Evolutionary conservation across 371 early-diverging fungal species (phyloP), one percentile per base, ranked within the genome.

Genomic region (Lichtheimia corymbifera): DNA sequence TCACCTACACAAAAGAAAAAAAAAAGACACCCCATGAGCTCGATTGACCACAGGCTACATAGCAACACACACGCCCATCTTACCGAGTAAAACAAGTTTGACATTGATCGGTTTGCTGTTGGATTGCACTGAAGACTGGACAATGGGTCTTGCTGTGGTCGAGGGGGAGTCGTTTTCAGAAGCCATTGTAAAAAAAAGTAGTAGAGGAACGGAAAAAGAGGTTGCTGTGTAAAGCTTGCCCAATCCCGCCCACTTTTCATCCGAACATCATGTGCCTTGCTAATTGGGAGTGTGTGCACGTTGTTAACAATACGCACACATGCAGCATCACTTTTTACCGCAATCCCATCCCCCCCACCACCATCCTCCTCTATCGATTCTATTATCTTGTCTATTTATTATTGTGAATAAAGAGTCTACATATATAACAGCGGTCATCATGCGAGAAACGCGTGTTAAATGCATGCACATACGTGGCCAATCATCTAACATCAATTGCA

Each of bases 1-100:
- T 93, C 93, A 51, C 93, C 93, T 92, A 81, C 4, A 42, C 1
- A 22, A 6, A 18, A 30, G 24, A 30, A 18, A 22, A 22, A 1
- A 22, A 22, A 22, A 22, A 22, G 22, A 52, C 7, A 40, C 12
- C 15, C 13, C 53, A 18, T 24, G 20, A 45, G 50, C 22, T 35
- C 20, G 40, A 5, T 17, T 50, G 6, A 28, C n/a, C 13, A 51
- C 11, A 42, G 25, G 13, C 30, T 6, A 51, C 14, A 18, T 13
- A 27, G 17, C 6, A 3, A 40, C n/a, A n/a, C n/a, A n/a, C 25
- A 1, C 22, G 1, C 22, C 22, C 22, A 30, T 42, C 57, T 52
- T 50, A 61, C 68, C 68, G 53, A 68, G 55, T 22, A 68, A 27
- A 22, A 68, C 68, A 18, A 68, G 64, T 47, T 68, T 68, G 27